Base-by-base conservation (phyloP, 176 grass and related monocot species). In the Phoenix roebelenii region DNA sequence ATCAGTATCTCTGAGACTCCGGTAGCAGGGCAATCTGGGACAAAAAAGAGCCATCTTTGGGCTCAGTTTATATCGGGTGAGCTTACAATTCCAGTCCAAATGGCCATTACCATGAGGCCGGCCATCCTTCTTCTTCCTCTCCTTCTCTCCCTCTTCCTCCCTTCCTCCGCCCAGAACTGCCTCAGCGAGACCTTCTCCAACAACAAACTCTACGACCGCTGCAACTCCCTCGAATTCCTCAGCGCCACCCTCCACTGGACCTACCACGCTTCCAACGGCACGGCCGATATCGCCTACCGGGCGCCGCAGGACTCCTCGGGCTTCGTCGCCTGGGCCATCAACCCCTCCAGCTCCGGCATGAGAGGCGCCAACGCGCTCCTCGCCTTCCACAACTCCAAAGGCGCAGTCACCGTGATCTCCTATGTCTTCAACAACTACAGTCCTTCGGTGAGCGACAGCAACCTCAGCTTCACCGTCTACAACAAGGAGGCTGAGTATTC, bases 171-270 rank as follows among this genome's bases (percentile, higher is more conserved):
- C 16, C 57, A 71, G 49, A 71, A 12, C 48, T 71, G 68, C 48
- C 3, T 4, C 2, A 16, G 3, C 52, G 24, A 66, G 67, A 64
- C 19, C 26, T 74, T 56, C 71, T 51, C 75, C 0, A 28, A 57
- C 1, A 61, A 67, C 67, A 61, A 59, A 55, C 9, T 29, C 52
- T 82, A 79, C 60, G 4, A 67, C n/a, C 4, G 57, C 23, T 79
- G 85, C 76, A 72, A 5, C 62, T 48, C 50, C 23, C 76, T 88
- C 4, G 18, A 49, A 15, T 50, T 49, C 35, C 75, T 83, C 30
- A 44, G 53, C 12, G 63, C 71, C 49, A 76, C 72, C 54, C 57
- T 88, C 20, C 80, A 83, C 72, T 83, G 85, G 85, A 79, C 52
- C 1, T 73, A 88, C 63, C 35, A 76, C 61, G 17, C 72, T n/a